These are phyloP conservation scores for Inga oerstediana DNA, from an alignment of 306 rosid species.

Conservation along the genomic window DNA sequence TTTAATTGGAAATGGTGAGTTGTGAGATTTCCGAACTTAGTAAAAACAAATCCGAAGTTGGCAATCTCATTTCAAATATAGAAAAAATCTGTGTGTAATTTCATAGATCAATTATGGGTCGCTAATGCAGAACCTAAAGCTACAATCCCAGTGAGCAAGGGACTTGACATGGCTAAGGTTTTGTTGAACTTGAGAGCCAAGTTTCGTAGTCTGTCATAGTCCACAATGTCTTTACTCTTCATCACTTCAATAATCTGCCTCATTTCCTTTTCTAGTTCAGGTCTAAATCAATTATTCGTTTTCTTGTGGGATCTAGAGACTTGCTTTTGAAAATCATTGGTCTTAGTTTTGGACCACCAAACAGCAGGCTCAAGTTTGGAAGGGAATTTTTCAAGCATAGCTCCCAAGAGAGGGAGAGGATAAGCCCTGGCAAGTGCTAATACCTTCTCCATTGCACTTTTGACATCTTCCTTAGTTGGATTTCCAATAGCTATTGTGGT, in stretches of 20 bases:
- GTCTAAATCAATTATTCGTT: conserved; percentile 62
- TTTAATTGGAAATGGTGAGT: too few relatives aligned
- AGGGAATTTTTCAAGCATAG: conserved; percentile 66
- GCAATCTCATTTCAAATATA: too few relatives aligned
- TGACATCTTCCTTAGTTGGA: conserved; percentile 42
- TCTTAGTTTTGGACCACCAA: conserved; percentile 57
- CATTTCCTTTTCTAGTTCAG: conserved; percentile 51
- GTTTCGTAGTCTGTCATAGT: conserved; percentile 64
- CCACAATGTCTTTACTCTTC: conserved; percentile 57
- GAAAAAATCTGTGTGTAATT: too few relatives aligned
- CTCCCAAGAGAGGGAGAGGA: conserved; percentile 70
- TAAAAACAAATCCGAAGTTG: too few relatives aligned
- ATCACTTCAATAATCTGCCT: conserved; percentile 48
- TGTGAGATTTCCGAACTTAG: too few relatives aligned
- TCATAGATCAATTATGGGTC: conserved; percentile 22
- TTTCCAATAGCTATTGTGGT: conserved; percentile 32
- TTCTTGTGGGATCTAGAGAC: not conserved
- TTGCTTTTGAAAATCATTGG: not conserved
- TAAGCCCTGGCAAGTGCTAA: conserved; percentile 62
- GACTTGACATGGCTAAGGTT: conserved; percentile 58
- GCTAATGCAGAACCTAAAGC: conserved; percentile 50
- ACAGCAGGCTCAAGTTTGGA: conserved; percentile 49
- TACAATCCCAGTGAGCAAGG: conserved; percentile 70
- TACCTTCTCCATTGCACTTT: conserved; percentile 40
- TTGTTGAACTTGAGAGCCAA: conserved; percentile 58